Evolutionary conservation across 305 asterid genomes (phyloP).

Genomic region (Fraxinus angustifolia): DNA sequence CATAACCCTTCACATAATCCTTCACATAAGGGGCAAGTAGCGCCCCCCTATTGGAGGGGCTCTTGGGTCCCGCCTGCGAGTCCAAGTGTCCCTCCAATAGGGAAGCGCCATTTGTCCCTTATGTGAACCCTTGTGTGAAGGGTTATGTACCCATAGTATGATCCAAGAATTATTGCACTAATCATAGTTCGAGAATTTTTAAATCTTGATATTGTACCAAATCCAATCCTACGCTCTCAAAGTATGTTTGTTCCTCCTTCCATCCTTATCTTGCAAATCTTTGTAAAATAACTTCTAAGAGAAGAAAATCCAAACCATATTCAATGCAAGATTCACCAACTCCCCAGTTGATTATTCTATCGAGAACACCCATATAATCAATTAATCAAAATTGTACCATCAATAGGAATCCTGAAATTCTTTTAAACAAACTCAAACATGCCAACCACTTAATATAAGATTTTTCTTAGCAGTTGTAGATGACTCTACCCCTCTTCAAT

Average conservation of each 20-base stretch:
- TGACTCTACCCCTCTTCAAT: not conserved
- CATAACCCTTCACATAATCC: too few relatives aligned
- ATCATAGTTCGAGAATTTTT: too few relatives aligned
- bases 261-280: not conserved
- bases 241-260: not conserved
- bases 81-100: too few relatives aligned
- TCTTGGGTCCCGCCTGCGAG: too few relatives aligned
- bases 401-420: not conserved
- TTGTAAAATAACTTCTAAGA: not conserved
- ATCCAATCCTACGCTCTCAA: not conserved
- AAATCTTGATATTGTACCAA: not conserved
- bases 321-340: not conserved
- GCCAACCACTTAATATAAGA: not conserved
- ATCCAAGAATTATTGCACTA: not conserved
- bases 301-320: not conserved
- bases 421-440: not conserved
- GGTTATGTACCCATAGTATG: too few relatives aligned
- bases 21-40: too few relatives aligned
- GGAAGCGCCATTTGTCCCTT: too few relatives aligned
- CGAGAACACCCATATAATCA: not conserved
- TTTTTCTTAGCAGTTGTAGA: not conserved
- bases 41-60: too few relatives aligned
- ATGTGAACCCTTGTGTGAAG: too few relatives aligned
- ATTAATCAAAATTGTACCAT: not conserved
- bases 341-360: not conserved